Conservation (phyloP, 2,329 filamentous ascomycete species). For the Hymenoscyphus infarciens region DNA sequence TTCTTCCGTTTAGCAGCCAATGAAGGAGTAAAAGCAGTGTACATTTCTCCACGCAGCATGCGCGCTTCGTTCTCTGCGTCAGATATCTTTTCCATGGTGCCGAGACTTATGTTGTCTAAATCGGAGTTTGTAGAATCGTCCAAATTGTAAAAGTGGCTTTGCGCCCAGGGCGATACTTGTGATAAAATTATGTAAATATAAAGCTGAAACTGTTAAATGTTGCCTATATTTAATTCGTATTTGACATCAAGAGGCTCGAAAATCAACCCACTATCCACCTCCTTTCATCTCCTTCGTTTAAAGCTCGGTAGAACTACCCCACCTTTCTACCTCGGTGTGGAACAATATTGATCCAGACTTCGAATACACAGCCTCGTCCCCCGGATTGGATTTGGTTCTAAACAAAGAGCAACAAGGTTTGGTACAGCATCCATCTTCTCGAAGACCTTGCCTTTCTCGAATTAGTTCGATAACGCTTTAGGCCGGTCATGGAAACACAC, state of each 20-base stretch:
- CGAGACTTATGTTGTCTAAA: background rate
- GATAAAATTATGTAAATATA: too few species aligned
- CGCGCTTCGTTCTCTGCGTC: conserved; percentile 47
- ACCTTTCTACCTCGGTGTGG: background rate
- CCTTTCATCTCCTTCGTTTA: too few species aligned
- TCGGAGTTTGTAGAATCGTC: background rate
- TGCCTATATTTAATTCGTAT: too few species aligned
- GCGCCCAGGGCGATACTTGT: too few species aligned
- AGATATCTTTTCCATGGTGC: conserved; percentile 33
- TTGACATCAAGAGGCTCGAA: too few species aligned
- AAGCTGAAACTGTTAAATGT: too few species aligned
- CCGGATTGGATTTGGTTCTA: background rate
- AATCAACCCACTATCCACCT: too few species aligned
- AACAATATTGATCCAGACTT: background rate
- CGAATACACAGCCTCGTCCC: background rate
- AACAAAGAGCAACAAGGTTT: background rate
- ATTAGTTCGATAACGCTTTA: background rate
- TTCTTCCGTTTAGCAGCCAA: conserved; percentile 60
- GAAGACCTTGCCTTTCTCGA: background rate
- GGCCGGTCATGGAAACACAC: background rate
- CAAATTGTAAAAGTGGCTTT: background rate
- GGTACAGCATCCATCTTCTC: background rate
- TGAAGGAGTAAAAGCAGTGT: conserved; percentile 68
- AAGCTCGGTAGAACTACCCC: background rate
- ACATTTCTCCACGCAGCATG: conserved; percentile 68